Evolutionary conservation across 2,329 filamentous ascomycete species (phyloP), one percentile per base, ranked within the genome.

Genomic region (Fusarium floridanum): DNA sequence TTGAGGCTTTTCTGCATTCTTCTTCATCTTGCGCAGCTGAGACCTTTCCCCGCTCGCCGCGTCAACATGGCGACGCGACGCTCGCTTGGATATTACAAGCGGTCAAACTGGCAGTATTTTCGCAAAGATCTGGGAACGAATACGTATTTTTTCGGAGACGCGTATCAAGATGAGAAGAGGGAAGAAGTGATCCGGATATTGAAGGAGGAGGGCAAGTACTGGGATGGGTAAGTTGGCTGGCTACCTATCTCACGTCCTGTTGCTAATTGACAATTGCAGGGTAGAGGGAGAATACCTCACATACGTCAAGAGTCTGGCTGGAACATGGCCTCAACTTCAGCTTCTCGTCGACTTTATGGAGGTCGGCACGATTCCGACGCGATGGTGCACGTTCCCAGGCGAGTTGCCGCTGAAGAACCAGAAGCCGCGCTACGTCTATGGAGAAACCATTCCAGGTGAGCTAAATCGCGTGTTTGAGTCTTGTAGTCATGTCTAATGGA

Each of bases 271-370:
- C 16, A 27, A 27, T 7, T 41, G 12, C 22, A 39, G 34, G 32
- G 10, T 16, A 12, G 16, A 29, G 11, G 36, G 36, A 22, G 24
- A 45, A 17, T 61, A 61, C 39, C 39, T 61, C 8, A 14, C 37
- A 17, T 61, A 61, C 20, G 39, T 48, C 22, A 43, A 45, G 39
- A 32, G 59, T 6, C 39, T 61, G 7, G 39, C 24, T 11, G 29
- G 14, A 32, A 45, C 59, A 45, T 61, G 59, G 59, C 59, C 59
- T 43, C 34, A 59, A 14, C 56, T 59, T 39, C 56, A 59, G 36
- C 56, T 59, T 16, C 41, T 62, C 2, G 60, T 34, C 5, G 60
- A 62, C n/a, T 62, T 62, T 16, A 62, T 62, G 60, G 41, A 62
- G 9, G 41, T 62, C 7, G 41, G 60, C 32, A 62, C 60, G 14